phyloP scores from a whole-genome alignment of 768 basidiomycete genomes.

The Mycena filopes region DNA sequence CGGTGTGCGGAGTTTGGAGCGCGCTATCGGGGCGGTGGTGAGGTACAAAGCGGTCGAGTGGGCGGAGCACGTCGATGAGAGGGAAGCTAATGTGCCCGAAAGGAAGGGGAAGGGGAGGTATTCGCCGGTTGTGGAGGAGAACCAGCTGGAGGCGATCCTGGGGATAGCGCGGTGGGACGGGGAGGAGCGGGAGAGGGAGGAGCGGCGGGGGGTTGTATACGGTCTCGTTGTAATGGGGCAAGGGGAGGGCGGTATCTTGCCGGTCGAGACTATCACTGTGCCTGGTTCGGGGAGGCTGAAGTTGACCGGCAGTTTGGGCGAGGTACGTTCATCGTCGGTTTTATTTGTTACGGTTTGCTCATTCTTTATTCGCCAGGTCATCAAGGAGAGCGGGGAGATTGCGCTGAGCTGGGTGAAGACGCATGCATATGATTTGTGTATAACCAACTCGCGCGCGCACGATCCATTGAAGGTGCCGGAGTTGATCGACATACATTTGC shows the following conservation, averaged over 20 bases:
- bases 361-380: slow-evolving; percentile 60
- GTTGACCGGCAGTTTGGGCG: slow-evolving; percentile 87
- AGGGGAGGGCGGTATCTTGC: slow-evolving; percentile 86
- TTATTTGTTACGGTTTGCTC: not conserved
- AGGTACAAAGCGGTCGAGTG: slow-evolving; percentile 93
- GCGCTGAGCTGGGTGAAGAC: slow-evolving; percentile 94
- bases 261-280: slow-evolving; percentile 84
- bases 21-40: slow-evolving; percentile 89
- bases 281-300: slow-evolving; percentile 81
- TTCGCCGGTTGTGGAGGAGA: slow-evolving; percentile 66
- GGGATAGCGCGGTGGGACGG: slow-evolving; percentile 85
- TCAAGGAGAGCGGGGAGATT: slow-evolving; percentile 91
- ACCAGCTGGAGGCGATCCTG: slow-evolving; percentile 85
- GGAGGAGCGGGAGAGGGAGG: slow-evolving; percentile 81
- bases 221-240: slow-evolving; percentile 90
- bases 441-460: slow-evolving; percentile 74
- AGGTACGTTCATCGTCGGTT: slow-evolving; percentile 48
- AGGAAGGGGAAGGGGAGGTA: slow-evolving; percentile 54
- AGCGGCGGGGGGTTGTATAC: slow-evolving; percentile 81
- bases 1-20: slow-evolving; percentile 90
- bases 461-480: slow-evolving; percentile 82
- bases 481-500: slow-evolving; percentile 85
- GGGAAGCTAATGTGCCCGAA: slow-evolving; percentile 23
- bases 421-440: slow-evolving; percentile 81
- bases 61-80: slow-evolving; percentile 70